Conservation (phyloP, 768 basidiomycete species). For the Collybia mongolica region DNA sequence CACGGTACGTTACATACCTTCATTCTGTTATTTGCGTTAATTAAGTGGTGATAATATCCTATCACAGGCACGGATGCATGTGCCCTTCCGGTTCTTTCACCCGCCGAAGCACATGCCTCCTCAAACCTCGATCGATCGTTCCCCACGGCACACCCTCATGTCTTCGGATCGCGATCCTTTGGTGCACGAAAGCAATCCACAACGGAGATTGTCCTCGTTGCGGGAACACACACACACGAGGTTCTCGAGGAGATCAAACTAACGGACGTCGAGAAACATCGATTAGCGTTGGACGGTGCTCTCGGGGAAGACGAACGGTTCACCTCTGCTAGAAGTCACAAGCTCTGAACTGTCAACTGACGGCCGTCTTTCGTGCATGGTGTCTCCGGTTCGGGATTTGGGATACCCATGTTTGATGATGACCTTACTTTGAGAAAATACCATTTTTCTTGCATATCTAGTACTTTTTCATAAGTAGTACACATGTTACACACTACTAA, state of each 20-base stretch:
- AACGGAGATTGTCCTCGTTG: constrained; percentile 26
- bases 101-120: constrained; percentile 54
- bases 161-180: constrained; percentile 26
- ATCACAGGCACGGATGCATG: constrained; percentile 68
- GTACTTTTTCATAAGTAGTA: too few species aligned
- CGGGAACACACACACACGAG: constrained; percentile 55
- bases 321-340: constrained; percentile 8
- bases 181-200: constrained; percentile 3
- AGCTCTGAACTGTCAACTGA: constrained; percentile 17
- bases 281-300: constrained; percentile 45
- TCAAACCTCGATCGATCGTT: constrained; percentile 32
- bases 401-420: neutral
- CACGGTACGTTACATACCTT: constrained; percentile 45
- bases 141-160: constrained; percentile 53
- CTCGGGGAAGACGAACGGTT: constrained; percentile 33
- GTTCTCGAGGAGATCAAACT: constrained; percentile 54
- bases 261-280: constrained; percentile 32
- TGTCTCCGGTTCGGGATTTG: neutral
- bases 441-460: too few species aligned
- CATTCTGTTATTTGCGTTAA: neutral
- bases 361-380: neutral
- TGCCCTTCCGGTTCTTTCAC: constrained; percentile 63
- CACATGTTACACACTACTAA: too few species aligned
- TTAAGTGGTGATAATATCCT: neutral
- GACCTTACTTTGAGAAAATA: too few species aligned